Percentiles rank a stretch among this genome's conserved stretches.
phyloP scores from a whole-genome alignment of 306 rosid genomes.

The Carpinus viminea region DNA sequence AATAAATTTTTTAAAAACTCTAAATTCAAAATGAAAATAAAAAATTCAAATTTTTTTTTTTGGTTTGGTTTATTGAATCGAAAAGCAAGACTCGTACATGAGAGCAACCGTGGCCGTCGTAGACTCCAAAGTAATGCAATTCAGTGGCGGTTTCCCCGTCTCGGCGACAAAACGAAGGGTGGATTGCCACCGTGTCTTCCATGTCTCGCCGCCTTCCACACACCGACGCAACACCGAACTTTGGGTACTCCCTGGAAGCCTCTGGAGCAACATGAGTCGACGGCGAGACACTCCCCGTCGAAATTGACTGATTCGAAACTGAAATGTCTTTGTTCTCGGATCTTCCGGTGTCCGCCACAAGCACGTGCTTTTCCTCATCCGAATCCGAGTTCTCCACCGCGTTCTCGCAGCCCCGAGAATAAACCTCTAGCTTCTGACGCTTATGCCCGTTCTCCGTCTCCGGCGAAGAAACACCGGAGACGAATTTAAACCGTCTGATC shows the following conservation, averaged over 20 bases:
- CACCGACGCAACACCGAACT: conserved; percentile 53
- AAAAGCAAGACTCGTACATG: conserved; percentile 40
- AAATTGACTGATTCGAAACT: background rate
- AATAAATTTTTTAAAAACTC: background rate
- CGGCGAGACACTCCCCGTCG: background rate
- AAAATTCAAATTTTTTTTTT: background rate
- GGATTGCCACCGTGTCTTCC: conserved; percentile 60
- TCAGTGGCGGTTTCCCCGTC: background rate
- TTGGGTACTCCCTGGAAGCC: conserved; percentile 16
- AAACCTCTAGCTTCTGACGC: conserved; percentile 30
- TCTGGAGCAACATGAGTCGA: background rate
- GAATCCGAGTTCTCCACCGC: conserved; percentile 27
- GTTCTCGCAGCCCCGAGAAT: conserved; percentile 29
- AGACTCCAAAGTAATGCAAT: conserved; percentile 56
- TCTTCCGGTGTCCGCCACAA: background rate
- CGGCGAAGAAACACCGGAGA: conserved; percentile 27
- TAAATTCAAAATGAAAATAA: background rate
- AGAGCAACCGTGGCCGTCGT: conserved; percentile 80
- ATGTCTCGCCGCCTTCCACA: conserved; percentile 64
- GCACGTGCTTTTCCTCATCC: conserved; percentile 11
- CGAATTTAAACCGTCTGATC: conserved; percentile 46
- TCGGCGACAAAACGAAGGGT: conserved; percentile 26
- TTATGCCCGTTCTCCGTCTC: conserved; percentile 23
- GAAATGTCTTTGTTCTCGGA: background rate
- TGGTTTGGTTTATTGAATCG: background rate